Base-by-base conservation (phyloP, 768 basidiomycete genomes). In the Crepidotus variabilis region DNA sequence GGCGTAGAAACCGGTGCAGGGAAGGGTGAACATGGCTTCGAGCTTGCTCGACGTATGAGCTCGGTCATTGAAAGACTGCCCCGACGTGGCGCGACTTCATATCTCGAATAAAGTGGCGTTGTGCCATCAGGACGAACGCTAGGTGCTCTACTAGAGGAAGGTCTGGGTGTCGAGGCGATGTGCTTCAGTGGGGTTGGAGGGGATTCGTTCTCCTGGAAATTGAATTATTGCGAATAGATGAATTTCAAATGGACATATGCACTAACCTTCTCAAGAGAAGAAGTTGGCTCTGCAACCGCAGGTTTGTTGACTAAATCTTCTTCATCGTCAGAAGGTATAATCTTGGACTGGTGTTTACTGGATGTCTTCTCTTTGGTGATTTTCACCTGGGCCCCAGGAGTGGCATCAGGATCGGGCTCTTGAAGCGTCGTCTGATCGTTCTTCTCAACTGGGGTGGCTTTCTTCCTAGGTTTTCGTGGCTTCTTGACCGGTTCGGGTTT, bases 61-160 rank as follows among this genome's bases (percentile, higher is more conserved):
- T 90, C 90, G 50, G 83, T 79, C 86, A 92, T 87, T 3, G 87
- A 80, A 2, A 83, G 82, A 21, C 77, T 69, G 60, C 78, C 84
- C 2, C 67, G 71, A 51, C 74, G 73, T 2, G 80, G 73, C n/a
- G 78, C 79, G 57, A 82, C 74, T 48, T 79, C 77, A 58, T 81
- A 78, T 6, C 71, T 71, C 18, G 73, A 68, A 51, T 69, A 63
- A 24, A 72, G 47, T 47, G 73, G 64, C 47, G 67, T 59, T 58
- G 57, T 53, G 51, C 45, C 48, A 32, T 61, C 54, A 52, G 55
- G 57, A 63, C 56, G 58, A 57, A 54, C 51, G 54, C 60, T 63
- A 33, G 66, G 48, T 33, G 63, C 59, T 34, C 43, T 55, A 45
- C 60, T 50, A 53, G 48, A 28, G 28, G 28, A 57, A 10, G 61